Conservation (phyloP, 2,329 filamentous ascomycete species). For the Ampelomyces quisqualis region DNA sequence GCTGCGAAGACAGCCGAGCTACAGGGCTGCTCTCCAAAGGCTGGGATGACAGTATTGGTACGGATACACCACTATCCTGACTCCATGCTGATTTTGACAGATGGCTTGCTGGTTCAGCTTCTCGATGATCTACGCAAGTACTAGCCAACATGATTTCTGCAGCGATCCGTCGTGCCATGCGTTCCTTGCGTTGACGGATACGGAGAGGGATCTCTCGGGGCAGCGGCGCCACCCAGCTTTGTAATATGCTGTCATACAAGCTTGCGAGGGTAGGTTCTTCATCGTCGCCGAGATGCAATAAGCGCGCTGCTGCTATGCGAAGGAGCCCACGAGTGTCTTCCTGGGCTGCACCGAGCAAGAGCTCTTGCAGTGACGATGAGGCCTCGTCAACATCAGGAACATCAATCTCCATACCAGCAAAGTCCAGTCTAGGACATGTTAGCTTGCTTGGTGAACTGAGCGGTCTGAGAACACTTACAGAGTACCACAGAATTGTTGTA, state of each 20-base stretch:
- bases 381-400: slow-evolving; percentile 37
- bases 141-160: slow-evolving; percentile 44
- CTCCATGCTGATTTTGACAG: too few relatives aligned
- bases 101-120: too few relatives aligned
- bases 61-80: slow-evolving; percentile 14
- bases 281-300: slow-evolving; percentile 13
- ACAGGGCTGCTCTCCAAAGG: slow-evolving; percentile 4
- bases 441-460: not conserved
- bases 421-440: slow-evolving; percentile 23
- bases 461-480: slow-evolving; percentile 21
- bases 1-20: slow-evolving; percentile 4
- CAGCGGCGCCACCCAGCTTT: slow-evolving; percentile 36
- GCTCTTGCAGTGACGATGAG: slow-evolving; percentile 23
- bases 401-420: slow-evolving; percentile 12
- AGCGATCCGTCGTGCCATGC: slow-evolving; percentile 38
- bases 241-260: slow-evolving; percentile 37
- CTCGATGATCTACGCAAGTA: slow-evolving; percentile 14
- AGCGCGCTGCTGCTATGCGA: slow-evolving; percentile 17
- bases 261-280: slow-evolving; percentile 21
- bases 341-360: slow-evolving; percentile 11
- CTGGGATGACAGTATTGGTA: slow-evolving; percentile 26
- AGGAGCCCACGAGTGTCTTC: slow-evolving; percentile 9
- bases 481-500: slow-evolving; percentile 17
- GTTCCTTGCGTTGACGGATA: slow-evolving; percentile 34
- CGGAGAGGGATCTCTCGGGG: slow-evolving; percentile 24